These are phyloP conservation scores for Acmispon strigosus DNA, from an alignment of 306 rosid species.

Conservation along the genomic window DNA sequence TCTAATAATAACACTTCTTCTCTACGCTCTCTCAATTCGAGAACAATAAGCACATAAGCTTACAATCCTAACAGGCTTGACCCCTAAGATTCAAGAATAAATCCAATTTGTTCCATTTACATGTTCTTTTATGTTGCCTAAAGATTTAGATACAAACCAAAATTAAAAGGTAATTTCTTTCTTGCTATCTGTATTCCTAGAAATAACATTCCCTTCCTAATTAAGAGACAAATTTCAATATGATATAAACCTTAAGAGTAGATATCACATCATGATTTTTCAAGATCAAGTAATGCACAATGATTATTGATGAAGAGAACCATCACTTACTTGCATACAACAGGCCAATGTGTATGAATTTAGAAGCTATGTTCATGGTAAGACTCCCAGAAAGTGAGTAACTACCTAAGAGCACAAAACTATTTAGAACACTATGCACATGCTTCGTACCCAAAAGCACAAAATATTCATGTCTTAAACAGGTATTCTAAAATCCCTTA, in stretches of 20 bases:
- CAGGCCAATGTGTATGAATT: conserved; percentile 31
- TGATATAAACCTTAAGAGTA: background rate
- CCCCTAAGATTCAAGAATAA: background rate
- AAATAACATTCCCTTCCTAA: background rate
- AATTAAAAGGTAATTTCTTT: background rate
- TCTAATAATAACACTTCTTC: no score
- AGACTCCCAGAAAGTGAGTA: no score
- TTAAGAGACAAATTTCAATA: background rate
- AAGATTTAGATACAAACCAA: background rate
- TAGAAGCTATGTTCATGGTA: no score
- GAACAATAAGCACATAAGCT: background rate
- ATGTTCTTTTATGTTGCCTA: background rate
- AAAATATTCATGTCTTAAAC: no score
- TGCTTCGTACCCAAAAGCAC: no score
- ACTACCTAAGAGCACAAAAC: no score
- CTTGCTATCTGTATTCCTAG: background rate
- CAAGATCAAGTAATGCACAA: background rate
- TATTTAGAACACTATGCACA: no score
- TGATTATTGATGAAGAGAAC: background rate
- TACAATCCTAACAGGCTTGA: background rate
- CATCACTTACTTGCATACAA: conserved; percentile 25
- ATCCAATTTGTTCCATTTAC: background rate
- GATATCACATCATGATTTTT: background rate
- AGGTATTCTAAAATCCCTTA: background rate
- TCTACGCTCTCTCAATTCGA: no score